phyloP scores from a whole-genome alignment of 371 early-diverging fungal genomes.

The Mortierella sp. region DNA sequence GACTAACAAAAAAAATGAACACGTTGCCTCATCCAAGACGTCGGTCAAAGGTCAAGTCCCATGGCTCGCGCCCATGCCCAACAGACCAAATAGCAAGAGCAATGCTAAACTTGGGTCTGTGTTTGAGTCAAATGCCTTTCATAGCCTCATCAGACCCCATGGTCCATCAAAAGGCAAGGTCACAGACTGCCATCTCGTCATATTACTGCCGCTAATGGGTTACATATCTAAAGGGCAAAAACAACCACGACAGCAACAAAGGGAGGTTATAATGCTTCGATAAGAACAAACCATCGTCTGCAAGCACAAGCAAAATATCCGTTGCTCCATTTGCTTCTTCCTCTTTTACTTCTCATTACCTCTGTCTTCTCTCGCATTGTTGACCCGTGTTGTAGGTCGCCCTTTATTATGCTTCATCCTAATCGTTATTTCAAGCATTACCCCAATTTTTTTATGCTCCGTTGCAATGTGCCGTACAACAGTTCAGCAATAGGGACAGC shows the following conservation, averaged over 20 bases:
- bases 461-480: background rate
- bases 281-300: background rate
- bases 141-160: background rate
- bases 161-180: background rate
- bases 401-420: background rate
- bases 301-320: constrained; percentile 6
- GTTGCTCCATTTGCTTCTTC: background rate
- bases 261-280: background rate
- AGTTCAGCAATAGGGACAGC: too few species aligned
- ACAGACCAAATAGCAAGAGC: too few species aligned
- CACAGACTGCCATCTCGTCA: background rate
- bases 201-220: background rate
- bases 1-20: too few species aligned
- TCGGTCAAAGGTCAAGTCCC: background rate
- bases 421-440: background rate
- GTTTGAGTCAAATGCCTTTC: background rate
- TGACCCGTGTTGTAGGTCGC: background rate
- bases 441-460: background rate
- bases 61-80: too few species aligned
- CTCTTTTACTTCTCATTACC: background rate
- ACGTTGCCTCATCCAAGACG: background rate
- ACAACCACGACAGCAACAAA: background rate
- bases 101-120: too few species aligned
- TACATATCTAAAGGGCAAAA: background rate
- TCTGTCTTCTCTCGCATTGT: background rate